Evolutionary conservation across 148 eudicot species (phyloP).

Genomic region (Diospyros kaki): DNA sequence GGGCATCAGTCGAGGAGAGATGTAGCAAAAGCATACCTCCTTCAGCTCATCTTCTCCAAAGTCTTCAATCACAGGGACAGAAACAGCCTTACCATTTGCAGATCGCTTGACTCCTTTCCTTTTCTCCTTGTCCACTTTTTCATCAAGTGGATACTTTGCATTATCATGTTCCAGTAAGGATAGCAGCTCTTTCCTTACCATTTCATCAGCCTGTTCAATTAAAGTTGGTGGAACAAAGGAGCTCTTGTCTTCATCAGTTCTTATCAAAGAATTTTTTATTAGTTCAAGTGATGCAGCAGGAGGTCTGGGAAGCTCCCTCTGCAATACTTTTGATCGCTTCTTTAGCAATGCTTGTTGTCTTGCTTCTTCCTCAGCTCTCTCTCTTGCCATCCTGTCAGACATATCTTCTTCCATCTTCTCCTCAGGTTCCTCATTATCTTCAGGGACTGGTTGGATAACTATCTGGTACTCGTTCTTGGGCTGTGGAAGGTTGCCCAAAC

Average conservation of each 20-base stretch:
- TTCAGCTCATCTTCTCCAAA: conserved; percentile 69
- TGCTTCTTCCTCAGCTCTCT: conserved; percentile 94
- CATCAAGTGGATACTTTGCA: conserved; percentile 86
- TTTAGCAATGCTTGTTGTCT: conserved; percentile 72
- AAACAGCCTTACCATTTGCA: conserved; percentile 41
- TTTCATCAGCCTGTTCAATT: conserved; percentile 95
- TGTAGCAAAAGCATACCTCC: conserved; percentile 52
- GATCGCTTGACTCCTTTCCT: conserved; percentile 72
- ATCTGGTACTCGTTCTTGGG: conserved; percentile 96
- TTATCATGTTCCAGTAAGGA: conserved; percentile 90
- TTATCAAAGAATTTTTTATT: conserved; percentile 63
- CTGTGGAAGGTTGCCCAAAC: conserved; percentile 81
- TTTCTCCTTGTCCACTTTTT: conserved; percentile 70
- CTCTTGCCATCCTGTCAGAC: conserved; percentile 92
- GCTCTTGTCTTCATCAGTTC: conserved; percentile 93
- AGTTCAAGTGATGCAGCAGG: conserved; percentile 74
- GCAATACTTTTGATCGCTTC: conserved; percentile 94
- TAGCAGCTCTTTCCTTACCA: conserved; percentile 80
- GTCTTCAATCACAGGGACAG: conserved; percentile 74
- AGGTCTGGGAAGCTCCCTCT: conserved; percentile 98
- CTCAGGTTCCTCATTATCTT: conserved; percentile 79
- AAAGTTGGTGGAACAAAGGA: conserved; percentile 91
- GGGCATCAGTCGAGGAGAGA: background rate
- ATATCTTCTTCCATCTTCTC: conserved; percentile 95
- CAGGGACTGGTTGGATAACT: conserved; percentile 73